A percentile compares a stretch with the other conserved stretches of the same genome.
These are phyloP conservation scores for Effrenium voratum DNA, from an alignment of 73 alveolate species.

Conservation along the genomic window DNA sequence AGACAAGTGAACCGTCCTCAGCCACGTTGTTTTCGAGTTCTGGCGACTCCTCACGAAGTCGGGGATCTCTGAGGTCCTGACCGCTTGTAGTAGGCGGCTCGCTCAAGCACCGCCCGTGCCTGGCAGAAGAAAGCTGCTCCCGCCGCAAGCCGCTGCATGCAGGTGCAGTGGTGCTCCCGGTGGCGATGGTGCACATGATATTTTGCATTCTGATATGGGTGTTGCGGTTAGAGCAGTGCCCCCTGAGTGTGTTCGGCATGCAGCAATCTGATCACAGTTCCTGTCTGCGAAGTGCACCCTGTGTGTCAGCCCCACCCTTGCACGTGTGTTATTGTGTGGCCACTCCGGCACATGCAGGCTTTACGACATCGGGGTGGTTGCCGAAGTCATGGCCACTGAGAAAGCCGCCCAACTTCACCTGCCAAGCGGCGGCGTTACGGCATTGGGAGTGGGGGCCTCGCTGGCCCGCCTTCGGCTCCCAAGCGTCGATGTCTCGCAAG, in stretches of 20 bases:
- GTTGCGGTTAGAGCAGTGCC: no score
- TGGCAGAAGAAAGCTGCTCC: not conserved
- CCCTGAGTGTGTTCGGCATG: no score
- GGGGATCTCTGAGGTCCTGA: not conserved
- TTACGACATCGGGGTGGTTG: slow-evolving; percentile 78
- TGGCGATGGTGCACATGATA: not conserved
- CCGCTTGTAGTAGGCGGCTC: slow-evolving; percentile 82
- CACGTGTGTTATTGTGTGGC: not conserved
- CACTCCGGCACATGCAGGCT: not conserved
- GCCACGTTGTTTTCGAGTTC: not conserved
- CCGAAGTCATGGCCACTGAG: slow-evolving; percentile 93
- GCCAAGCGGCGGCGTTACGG: not conserved
- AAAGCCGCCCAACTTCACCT: slow-evolving; percentile 85
- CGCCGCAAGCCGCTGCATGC: not conserved
- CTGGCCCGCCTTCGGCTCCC: slow-evolving; percentile 68
- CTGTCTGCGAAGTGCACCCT: no score
- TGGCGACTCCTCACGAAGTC: not conserved
- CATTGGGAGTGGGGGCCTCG: not conserved
- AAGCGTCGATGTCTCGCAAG: slow-evolving; percentile 52
- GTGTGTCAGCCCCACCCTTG: no score
- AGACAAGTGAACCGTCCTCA: slow-evolving; percentile 76
- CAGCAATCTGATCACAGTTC: no score
- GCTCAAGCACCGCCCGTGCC: slow-evolving; percentile 84
- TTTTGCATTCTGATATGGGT: not conserved
- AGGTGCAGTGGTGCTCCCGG: not conserved